Conservation (phyloP, 2,329 filamentous ascomycete species). For the Colletotrichum shisoi region DNA sequence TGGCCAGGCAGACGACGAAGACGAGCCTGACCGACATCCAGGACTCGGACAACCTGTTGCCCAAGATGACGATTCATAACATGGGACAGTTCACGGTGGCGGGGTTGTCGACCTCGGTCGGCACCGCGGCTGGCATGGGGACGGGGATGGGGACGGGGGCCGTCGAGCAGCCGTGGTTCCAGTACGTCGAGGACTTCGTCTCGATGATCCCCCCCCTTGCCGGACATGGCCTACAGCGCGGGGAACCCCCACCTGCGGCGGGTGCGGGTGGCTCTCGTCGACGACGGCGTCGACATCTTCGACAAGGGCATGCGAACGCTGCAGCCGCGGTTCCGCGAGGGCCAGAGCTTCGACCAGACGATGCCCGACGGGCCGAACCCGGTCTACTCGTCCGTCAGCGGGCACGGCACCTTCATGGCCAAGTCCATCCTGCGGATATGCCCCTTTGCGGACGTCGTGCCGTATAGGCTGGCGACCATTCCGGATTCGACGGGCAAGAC, state of each 20-base stretch:
- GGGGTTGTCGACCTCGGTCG: not conserved
- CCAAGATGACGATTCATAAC: not conserved
- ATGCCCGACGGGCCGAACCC: slow-evolving; percentile 26
- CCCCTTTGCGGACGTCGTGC: slow-evolving; percentile 43
- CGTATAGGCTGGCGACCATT: slow-evolving; percentile 41
- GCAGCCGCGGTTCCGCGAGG: slow-evolving; percentile 42
- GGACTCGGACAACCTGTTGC: too few species aligned
- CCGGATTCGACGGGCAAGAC: not conserved
- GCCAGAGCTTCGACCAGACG: slow-evolving; percentile 43
- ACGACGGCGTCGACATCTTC: slow-evolving; percentile 50
- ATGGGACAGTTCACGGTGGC: not conserved
- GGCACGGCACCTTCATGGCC: slow-evolving; percentile 45
- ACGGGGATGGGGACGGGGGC: not conserved
- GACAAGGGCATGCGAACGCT: slow-evolving; percentile 38
- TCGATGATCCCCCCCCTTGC: not conserved
- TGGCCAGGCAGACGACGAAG: too few species aligned
- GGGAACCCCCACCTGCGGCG: not conserved
- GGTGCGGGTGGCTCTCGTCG: slow-evolving; percentile 50
- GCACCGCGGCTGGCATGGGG: too few species aligned
- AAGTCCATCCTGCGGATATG: slow-evolving; percentile 43
- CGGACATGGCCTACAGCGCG: not conserved
- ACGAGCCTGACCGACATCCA: too few species aligned
- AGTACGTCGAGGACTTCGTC: slow-evolving; percentile 6
- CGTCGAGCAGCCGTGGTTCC: slow-evolving; percentile 4
- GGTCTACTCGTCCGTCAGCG: slow-evolving; percentile 45